A percentile compares a stretch with the other conserved stretches of the same genome.
phyloP scores from a whole-genome alignment of 768 basidiomycete species.

The Panaeolus papilionaceus region DNA sequence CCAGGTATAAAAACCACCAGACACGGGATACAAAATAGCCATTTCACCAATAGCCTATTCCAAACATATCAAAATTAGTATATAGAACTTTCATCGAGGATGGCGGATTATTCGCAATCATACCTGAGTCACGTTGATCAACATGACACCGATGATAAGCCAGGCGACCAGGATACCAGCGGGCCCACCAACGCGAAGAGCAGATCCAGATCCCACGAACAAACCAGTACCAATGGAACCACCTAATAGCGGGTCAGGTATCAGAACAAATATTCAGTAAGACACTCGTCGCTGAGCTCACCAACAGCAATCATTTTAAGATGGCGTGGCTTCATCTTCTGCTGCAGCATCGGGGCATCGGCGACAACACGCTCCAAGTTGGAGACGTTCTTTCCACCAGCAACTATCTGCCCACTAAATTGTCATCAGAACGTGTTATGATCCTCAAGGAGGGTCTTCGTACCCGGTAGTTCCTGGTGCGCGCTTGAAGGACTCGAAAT shows the following conservation, averaged over 20 bases:
- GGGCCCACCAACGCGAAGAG: constrained; percentile 47
- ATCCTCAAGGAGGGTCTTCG: constrained; percentile 16
- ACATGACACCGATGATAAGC: constrained; percentile 53
- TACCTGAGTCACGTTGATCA: constrained; percentile 49
- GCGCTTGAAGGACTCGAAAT: constrained; percentile 51
- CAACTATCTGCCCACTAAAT: constrained; percentile 43
- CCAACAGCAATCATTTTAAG: constrained; percentile 55
- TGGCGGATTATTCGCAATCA: not conserved
- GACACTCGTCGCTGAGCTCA: constrained; percentile 28
- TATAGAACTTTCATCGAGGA: not conserved
- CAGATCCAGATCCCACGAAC: constrained; percentile 53
- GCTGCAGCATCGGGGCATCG: constrained; percentile 52
- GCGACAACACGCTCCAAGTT: constrained; percentile 43
- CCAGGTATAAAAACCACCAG: constrained; percentile 55
- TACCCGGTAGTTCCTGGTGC: constrained; percentile 54
- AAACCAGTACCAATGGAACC: constrained; percentile 56
- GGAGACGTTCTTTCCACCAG: constrained; percentile 39
- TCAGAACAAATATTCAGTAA: not conserved
- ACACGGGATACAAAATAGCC: constrained; percentile 53
- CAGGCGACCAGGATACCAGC: constrained; percentile 51
- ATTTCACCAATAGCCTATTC: constrained; percentile 54
- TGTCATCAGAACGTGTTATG: not conserved
- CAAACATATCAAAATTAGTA: not conserved
- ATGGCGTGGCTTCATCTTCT: constrained; percentile 55
- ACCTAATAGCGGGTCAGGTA: constrained; percentile 30